Evolutionary conservation across 371 early-diverging fungal species (phyloP).

Genomic region (Rhizopus arrhizus): DNA sequence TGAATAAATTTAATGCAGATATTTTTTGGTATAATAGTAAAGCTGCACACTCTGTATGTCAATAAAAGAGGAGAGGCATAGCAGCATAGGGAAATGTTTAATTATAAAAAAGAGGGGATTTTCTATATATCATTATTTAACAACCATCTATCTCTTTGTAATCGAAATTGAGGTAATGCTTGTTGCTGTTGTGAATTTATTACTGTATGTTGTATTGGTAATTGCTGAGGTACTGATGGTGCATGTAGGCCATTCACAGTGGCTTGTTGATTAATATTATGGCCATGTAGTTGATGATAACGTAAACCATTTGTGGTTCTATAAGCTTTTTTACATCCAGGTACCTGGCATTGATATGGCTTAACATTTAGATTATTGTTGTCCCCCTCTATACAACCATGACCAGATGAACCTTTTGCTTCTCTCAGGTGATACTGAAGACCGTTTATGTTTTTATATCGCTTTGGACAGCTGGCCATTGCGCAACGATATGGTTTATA

Average conservation of each 20-base stretch:
- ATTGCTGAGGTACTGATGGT: constrained; percentile 9
- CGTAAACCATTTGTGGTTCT: constrained; percentile 46
- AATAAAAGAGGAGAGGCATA: neutral
- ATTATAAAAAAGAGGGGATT: neutral
- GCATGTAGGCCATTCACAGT: neutral
- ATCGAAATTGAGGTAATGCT: neutral
- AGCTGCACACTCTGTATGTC: neutral
- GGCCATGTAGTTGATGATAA: constrained; percentile 47
- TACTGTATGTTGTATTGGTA: constrained; percentile 17
- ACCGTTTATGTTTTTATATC: constrained; percentile 97
- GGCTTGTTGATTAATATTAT: constrained; percentile 20
- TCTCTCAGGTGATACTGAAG: constrained; percentile 91
- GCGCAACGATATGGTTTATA: constrained; percentile 80
- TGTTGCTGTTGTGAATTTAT: constrained; percentile 19
- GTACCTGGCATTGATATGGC: constrained; percentile 41
- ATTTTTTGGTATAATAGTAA: neutral
- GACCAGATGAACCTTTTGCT: constrained; percentile 66
- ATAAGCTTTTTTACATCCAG: constrained; percentile 54
- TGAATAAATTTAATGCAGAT: neutral
- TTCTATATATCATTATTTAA: constrained; percentile 20
- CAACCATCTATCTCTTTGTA: constrained; percentile 27
- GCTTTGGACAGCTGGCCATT: constrained; percentile 78
- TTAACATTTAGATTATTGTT: constrained; percentile 24
- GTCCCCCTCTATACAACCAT: constrained; percentile 26
- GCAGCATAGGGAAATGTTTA: neutral